A percentile compares a stretch with the other conserved stretches of the same genome.
These are phyloP conservation scores for Sphaerulina populicola DNA, from an alignment of 2,329 filamentous ascomycete genomes.

Conservation along the genomic window DNA sequence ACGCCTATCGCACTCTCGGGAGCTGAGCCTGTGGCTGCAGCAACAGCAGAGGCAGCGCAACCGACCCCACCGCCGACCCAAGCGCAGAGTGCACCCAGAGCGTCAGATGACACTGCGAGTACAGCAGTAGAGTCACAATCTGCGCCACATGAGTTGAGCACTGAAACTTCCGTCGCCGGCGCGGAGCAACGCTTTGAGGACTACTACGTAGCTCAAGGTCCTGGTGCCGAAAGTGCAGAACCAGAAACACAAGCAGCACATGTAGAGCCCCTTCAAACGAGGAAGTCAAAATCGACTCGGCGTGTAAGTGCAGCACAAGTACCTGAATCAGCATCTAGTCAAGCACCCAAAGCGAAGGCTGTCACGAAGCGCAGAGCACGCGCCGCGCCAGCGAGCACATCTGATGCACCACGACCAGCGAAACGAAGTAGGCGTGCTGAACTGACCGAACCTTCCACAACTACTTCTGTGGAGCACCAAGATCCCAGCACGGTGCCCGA, in stretches of 20 bases:
- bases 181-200: slow-evolving; percentile 4
- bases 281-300: background rate
- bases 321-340: slow-evolving; percentile 1
- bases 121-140: background rate
- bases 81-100: background rate
- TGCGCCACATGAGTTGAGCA: background rate
- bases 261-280: background rate
- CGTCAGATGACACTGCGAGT: background rate
- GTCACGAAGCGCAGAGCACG: slow-evolving; percentile 8
- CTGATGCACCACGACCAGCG: slow-evolving; percentile 11
- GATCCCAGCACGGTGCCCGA: slow-evolving; percentile 14
- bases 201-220: slow-evolving; percentile 2
- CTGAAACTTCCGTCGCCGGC: background rate
- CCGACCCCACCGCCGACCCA: slow-evolving; percentile 1
- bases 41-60: background rate
- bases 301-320: slow-evolving; percentile 2
- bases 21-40: background rate
- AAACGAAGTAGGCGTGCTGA: slow-evolving; percentile 3
- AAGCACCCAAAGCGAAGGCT: background rate
- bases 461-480: background rate
- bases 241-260: background rate
- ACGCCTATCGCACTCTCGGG: background rate
- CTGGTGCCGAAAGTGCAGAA: background rate
- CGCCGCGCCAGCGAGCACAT: slow-evolving; percentile 3
- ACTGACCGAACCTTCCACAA: background rate